phyloP scores from a whole-genome alignment of 768 basidiomycete genomes.

The Psilocybe cyanescens region DNA sequence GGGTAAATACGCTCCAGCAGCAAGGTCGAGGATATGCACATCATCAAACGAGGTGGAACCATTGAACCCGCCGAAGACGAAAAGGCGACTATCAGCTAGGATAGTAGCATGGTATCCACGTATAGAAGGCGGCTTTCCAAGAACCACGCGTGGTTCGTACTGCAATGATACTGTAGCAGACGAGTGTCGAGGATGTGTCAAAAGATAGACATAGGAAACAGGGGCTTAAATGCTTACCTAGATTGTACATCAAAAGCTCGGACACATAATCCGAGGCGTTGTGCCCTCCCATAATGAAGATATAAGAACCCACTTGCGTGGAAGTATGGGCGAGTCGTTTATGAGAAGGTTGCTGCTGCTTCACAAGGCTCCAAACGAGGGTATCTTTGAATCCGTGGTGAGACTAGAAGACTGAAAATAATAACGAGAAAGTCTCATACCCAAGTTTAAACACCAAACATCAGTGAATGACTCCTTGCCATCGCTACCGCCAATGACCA shows the following conservation, averaged over 20 bases:
- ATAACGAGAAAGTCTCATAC: constrained; percentile 46
- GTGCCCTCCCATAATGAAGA: constrained; percentile 90
- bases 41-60: constrained; percentile 86
- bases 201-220: neutral
- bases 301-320: constrained; percentile 89
- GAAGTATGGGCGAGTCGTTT: constrained; percentile 84
- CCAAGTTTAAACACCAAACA: constrained; percentile 84
- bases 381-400: constrained; percentile 34
- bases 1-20: constrained; percentile 86
- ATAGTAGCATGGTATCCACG: constrained; percentile 88
- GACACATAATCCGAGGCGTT: constrained; percentile 75
- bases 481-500: constrained; percentile 91
- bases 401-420: neutral
- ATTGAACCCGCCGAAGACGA: constrained; percentile 89
- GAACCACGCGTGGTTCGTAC: constrained; percentile 74
- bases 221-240: constrained; percentile 56
- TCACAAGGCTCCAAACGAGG: constrained; percentile 49
- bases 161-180: constrained; percentile 69
- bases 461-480: constrained; percentile 88
- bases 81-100: constrained; percentile 82
- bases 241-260: constrained; percentile 84
- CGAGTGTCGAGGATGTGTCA: neutral
- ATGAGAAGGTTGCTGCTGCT: constrained; percentile 41
- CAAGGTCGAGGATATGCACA: constrained; percentile 83
- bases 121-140: constrained; percentile 69